Conservation (phyloP, 2,329 filamentous ascomycete species). For the Penicillium sp. region DNA sequence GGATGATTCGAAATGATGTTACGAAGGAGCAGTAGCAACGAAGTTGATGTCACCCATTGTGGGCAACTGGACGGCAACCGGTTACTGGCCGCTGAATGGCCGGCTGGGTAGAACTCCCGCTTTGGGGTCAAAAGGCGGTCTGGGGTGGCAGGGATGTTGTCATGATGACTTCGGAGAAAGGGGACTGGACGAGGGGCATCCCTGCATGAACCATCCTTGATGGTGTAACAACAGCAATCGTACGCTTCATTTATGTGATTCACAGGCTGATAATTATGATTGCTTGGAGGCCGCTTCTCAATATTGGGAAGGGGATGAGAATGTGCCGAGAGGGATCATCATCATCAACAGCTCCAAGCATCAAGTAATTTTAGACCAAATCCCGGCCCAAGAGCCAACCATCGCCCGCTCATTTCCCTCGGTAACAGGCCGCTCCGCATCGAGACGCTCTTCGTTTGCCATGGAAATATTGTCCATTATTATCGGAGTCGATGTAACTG, state of each 20-base stretch:
- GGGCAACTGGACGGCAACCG: slow-evolving; percentile 2
- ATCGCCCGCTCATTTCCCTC: slow-evolving; percentile 11
- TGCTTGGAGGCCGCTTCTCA: not conserved
- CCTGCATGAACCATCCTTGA: slow-evolving; percentile 13
- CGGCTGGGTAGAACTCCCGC: not conserved
- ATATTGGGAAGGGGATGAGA: slow-evolving; percentile 2
- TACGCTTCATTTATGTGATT: slow-evolving; percentile 1
- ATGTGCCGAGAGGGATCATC: slow-evolving; percentile 7
- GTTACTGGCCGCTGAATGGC: not conserved
- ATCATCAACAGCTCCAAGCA: not conserved
- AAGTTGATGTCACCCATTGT: not conserved
- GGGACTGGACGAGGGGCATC: slow-evolving; percentile 6
- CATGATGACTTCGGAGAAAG: slow-evolving; percentile 24
- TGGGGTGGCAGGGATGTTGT: slow-evolving; percentile 23
- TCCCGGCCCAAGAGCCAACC: slow-evolving; percentile 3
- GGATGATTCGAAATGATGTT: not conserved
- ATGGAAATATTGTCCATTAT: not conserved
- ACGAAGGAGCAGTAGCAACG: not conserved
- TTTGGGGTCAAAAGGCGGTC: slow-evolving; percentile 26
- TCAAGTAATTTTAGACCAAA: slow-evolving; percentile 4
- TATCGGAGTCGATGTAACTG: not conserved
- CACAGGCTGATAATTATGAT: not conserved
- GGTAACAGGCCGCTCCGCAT: slow-evolving; percentile 14
- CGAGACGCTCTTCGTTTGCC: not conserved
- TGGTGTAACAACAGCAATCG: slow-evolving; percentile 1